A percentile compares a stretch with the other conserved stretches of the same genome.
Conservation (phyloP, 306 rosid genomes). For the Fragaria iinumae region DNA sequence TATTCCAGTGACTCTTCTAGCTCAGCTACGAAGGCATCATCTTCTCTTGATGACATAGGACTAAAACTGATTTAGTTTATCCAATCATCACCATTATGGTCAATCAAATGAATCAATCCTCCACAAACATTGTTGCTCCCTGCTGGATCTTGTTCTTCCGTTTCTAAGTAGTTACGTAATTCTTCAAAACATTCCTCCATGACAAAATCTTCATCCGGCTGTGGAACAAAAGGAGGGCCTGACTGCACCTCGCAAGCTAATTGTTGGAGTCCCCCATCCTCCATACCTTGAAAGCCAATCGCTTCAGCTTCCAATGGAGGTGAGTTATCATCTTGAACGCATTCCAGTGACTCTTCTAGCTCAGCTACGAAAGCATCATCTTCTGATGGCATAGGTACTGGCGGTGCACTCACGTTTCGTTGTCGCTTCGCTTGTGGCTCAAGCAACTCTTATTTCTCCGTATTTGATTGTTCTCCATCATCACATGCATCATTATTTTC, state of each 20-base stretch:
- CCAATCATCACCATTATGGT: too few species aligned
- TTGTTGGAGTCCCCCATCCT: not conserved
- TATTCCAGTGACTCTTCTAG: not conserved
- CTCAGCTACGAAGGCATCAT: not conserved
- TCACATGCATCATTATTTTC: too few species aligned
- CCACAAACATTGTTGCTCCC: not conserved
- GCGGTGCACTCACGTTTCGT: not conserved
- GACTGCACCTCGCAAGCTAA: not conserved
- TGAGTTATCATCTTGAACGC: not conserved
- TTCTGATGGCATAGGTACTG: not conserved
- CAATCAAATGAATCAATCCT: too few species aligned
- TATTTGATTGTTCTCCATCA: not conserved
- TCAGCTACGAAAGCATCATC: not conserved
- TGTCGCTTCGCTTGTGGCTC: not conserved
- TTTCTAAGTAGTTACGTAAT: too few species aligned
- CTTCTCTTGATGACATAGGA: not conserved
- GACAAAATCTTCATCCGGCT: not conserved
- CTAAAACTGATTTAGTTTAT: too few species aligned
- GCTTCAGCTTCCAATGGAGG: not conserved
- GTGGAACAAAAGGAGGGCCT: not conserved
- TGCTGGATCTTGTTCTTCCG: not conserved
- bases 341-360: not conserved
- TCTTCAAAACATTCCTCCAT: too few species aligned
- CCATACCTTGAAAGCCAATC: not conserved
- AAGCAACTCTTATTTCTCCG: not conserved